These are phyloP conservation scores for Nephelium lappaceum DNA, from an alignment of 345 rosid genomes.

Conservation along the genomic window DNA sequence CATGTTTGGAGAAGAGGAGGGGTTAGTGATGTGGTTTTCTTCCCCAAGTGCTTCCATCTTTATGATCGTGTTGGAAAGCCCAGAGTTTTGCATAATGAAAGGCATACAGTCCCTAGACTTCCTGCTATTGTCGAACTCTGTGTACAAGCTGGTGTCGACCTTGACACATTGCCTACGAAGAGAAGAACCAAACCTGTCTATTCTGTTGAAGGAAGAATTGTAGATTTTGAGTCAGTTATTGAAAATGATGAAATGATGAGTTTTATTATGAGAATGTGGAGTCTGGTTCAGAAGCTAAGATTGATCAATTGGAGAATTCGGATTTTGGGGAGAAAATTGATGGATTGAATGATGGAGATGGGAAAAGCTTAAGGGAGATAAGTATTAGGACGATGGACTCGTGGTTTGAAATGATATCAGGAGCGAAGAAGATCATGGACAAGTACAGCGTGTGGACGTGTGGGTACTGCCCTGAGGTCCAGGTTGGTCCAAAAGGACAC, in stretches of 20 bases:
- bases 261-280: neutral
- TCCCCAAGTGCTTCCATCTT: conserved; percentile 80
- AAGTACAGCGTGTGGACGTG: conserved; percentile 74
- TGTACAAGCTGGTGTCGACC: conserved; percentile 78
- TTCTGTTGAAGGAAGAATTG: conserved; percentile 83
- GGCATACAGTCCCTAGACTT: conserved; percentile 45
- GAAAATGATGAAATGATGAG: conserved; percentile 24
- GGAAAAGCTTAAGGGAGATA: conserved; percentile 39
- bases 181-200: conserved; percentile 83
- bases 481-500: conserved; percentile 93
- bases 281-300: conserved; percentile 13
- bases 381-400: conserved; percentile 56
- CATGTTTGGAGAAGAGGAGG: conserved; percentile 84
- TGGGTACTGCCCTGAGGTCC: conserved; percentile 84
- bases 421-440: conserved; percentile 62
- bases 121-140: conserved; percentile 87
- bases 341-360: conserved; percentile 16
- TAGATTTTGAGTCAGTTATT: conserved; percentile 62
- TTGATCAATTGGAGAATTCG: conserved; percentile 14
- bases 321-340: conserved; percentile 16
- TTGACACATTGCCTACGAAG: conserved; percentile 63
- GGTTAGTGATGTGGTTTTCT: conserved; percentile 51
- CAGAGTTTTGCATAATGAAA: conserved; percentile 70
- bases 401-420: conserved; percentile 75
- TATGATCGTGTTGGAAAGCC: conserved; percentile 84